Conservation (phyloP, 306 rosid genomes). For the Prunus persica region DNA sequence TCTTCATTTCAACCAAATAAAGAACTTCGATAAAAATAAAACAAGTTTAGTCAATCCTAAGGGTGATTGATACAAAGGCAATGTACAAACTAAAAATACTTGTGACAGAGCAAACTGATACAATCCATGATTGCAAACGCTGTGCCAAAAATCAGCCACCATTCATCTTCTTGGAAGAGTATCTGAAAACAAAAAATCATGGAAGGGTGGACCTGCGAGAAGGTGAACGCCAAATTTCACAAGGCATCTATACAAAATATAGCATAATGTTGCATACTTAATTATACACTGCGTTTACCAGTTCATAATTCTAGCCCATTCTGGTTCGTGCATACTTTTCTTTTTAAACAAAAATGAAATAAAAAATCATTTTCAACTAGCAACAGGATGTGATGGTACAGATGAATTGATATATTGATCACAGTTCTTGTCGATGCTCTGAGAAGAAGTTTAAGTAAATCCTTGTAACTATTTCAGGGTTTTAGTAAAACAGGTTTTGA, state of each 20-base stretch:
- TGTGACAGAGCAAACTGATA: neutral
- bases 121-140: neutral
- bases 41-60: neutral
- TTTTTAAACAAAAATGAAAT: neutral
- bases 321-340: too few relatives aligned
- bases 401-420: neutral
- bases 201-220: constrained; percentile 82
- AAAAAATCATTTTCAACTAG: neutral
- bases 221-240: constrained; percentile 16
- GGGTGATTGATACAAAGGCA: neutral
- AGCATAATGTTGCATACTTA: neutral
- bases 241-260: neutral
- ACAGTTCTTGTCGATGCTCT: neutral
- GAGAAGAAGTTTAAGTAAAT: neutral
- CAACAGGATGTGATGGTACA: neutral
- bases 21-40: neutral
- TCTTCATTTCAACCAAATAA: neutral
- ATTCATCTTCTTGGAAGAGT: constrained; percentile 57
- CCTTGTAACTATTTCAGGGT: neutral
- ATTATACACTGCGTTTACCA: neutral
- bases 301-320: too few relatives aligned
- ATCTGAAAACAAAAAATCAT: constrained; percentile 84
- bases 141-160: neutral
- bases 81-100: neutral
- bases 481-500: neutral